These are phyloP conservation scores for Wickerhamiella hasegawae DNA, from an alignment of 805 yeast genomes.

Conservation along the genomic window DNA sequence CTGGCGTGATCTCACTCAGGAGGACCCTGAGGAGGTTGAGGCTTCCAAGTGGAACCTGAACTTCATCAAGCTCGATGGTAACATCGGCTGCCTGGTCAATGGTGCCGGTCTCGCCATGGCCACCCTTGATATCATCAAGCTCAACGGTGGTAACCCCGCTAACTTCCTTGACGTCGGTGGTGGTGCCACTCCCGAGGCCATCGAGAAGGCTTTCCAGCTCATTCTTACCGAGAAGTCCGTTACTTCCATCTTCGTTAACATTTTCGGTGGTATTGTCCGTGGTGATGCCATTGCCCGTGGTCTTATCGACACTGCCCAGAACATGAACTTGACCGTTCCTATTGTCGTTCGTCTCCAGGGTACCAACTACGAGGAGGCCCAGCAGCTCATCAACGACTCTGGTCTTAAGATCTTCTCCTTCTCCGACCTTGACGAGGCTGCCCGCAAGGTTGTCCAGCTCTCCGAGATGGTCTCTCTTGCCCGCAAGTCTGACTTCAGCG, in stretches of 20 bases:
- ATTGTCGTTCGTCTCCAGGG: conserved; percentile 98
- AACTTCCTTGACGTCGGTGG: conserved; percentile 99
- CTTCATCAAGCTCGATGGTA: conserved; percentile 95
- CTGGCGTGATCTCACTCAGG: conserved; percentile 96
- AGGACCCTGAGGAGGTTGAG: conserved; percentile 91
- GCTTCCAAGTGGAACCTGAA: conserved; percentile 84
- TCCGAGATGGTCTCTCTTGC: conserved; percentile 34
- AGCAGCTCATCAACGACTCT: conserved; percentile 66
- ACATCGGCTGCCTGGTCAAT: conserved; percentile 95
- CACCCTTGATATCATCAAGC: conserved; percentile 97
- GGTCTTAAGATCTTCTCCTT: conserved; percentile 86
- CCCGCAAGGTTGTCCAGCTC: conserved; percentile 80
- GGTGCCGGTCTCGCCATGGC: conserved; percentile 99
- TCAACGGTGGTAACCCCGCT: conserved; percentile 97
- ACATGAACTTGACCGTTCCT: conserved; percentile 79
- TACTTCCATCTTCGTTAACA: conserved; percentile 92
- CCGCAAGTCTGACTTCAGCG: conserved; percentile 33
- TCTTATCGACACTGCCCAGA: conserved; percentile 85
- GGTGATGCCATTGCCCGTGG: conserved; percentile 98
- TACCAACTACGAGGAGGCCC: conserved; percentile 84
- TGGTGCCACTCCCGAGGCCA: conserved; percentile 98
- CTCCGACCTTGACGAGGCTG: conserved; percentile 93
- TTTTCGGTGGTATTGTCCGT: conserved; percentile 98
- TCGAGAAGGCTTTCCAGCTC: conserved; percentile 89
- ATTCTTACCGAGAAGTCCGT: conserved; percentile 81